Evolutionary conservation across 495 filamentous ascomycete genomes (phyloP), one percentile per base, ranked within the genome.

Genomic region (Talaromyces adpressus): DNA sequence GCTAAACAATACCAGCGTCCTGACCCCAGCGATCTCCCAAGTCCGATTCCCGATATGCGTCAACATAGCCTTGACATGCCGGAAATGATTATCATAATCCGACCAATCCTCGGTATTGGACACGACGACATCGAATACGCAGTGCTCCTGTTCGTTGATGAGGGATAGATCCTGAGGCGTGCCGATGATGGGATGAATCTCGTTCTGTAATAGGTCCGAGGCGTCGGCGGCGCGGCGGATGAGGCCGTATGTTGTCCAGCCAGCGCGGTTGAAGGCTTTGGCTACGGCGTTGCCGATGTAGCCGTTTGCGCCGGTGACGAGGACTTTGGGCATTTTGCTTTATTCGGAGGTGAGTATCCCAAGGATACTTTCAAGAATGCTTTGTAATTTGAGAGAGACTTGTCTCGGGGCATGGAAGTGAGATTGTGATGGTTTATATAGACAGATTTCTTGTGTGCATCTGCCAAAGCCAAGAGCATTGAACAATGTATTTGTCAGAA

Each of bases 221-320:
- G 69, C 62, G 2, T 67, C 57, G 45, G 68, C 66, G 1, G 62
- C 36, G 18, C 68, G 67, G 7, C 77, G 77, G 60, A 76, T 69
- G 1, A 79, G 70, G 0, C 76, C 77, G 62, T 70, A 77, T 5
- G 66, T 68, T 41, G 29, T 68, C 70, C 72, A 79, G 3, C 75
- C 77, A 23, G 76, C 74, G 11, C 72, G 70, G 39, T 71, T 69
- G 59, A 79, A 80, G 22, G 75, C 73, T 27, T 70, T 68, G 62
- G 72, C 68, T 1, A 79, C 76, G 1, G 77, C 77, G 61, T 66
- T 72, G 34, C 77, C 77, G 41, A 78, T 73, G 67, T 77, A 79
- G 1, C 76, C 77, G 36, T 75, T 77, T 16, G 77, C 77, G 18
- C 76, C 77, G 0, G 73, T 78, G 45, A 79, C 68, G 11, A 79